These are phyloP conservation scores for Byssoonygena ceratinophila DNA, from an alignment of 2,329 filamentous ascomycete species.

Conservation along the genomic window DNA sequence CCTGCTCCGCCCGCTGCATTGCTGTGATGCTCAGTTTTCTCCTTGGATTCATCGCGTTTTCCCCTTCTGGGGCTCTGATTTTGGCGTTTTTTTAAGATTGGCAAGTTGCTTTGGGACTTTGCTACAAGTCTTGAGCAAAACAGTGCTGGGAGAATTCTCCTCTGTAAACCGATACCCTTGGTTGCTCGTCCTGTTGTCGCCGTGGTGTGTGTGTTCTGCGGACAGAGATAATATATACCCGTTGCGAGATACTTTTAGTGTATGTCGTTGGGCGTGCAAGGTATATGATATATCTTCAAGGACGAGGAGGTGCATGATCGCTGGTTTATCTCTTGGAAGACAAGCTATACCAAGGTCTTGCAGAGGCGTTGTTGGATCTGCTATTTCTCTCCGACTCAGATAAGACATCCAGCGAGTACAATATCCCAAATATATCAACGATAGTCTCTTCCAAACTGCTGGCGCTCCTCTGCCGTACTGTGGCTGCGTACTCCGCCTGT, in stretches of 20 bases:
- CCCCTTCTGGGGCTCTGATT: neutral
- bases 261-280: neutral
- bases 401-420: neutral
- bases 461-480: neutral
- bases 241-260: neutral
- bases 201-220: neutral
- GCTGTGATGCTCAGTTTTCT: neutral
- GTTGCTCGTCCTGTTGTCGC: neutral
- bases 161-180: conserved; percentile 4
- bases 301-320: no score
- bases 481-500: neutral
- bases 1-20: neutral
- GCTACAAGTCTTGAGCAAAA: neutral
- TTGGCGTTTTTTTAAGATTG: neutral
- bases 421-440: neutral
- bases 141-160: neutral
- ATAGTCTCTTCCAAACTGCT: neutral
- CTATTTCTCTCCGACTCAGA: neutral
- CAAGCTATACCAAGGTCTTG: no score
- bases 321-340: no score
- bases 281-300: neutral
- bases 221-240: neutral
- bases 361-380: no score
- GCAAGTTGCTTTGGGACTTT: neutral
- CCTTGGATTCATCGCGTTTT: neutral